A percentile compares a stretch with the other conserved stretches of the same genome.
Conservation (phyloP, 2,329 filamentous ascomycete genomes). For the Aureobasidium vineae region DNA sequence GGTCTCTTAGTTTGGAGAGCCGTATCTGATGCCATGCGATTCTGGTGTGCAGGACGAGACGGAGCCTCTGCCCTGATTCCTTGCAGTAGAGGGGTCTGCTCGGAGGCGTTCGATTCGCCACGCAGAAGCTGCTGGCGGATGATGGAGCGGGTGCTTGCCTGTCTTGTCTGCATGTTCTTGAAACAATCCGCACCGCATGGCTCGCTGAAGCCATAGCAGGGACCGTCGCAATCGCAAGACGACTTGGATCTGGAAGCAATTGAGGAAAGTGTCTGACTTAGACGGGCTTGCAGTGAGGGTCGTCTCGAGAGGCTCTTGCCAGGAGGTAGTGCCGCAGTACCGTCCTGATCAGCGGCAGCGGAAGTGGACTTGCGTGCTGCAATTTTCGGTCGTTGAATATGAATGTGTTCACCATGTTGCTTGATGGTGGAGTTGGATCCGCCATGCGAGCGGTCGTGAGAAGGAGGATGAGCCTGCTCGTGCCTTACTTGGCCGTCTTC, state of each 20-base stretch:
- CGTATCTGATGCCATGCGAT: conserved; percentile 7
- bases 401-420: conserved; percentile 21
- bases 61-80: conserved; percentile 30
- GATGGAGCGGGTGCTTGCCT: conserved; percentile 28
- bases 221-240: conserved; percentile 57
- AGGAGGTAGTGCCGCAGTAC: background rate
- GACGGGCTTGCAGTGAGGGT: conserved; percentile 44
- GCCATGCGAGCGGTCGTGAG: conserved; percentile 22
- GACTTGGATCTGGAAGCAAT: conserved; percentile 49
- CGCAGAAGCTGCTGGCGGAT: conserved; percentile 24
- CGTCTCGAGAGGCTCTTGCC: conserved; percentile 29
- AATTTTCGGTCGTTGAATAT: conserved; percentile 5
- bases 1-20: background rate
- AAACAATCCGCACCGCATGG: conserved; percentile 62
- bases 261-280: conserved; percentile 48
- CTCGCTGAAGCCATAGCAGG: conserved; percentile 62
- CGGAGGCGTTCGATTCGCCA: conserved; percentile 32
- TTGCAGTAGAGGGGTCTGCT: conserved; percentile 36
- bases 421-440: conserved; percentile 4
- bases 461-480: conserved; percentile 32
- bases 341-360: background rate
- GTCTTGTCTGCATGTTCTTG: conserved; percentile 48
- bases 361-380: background rate
- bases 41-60: background rate
- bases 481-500: conserved; percentile 33